Percentiles rank a stretch among this genome's conserved stretches.
Evolutionary conservation across 352 stramenopile genomes (phyloP).

Genomic region (Phytophthora aleatoria): DNA sequence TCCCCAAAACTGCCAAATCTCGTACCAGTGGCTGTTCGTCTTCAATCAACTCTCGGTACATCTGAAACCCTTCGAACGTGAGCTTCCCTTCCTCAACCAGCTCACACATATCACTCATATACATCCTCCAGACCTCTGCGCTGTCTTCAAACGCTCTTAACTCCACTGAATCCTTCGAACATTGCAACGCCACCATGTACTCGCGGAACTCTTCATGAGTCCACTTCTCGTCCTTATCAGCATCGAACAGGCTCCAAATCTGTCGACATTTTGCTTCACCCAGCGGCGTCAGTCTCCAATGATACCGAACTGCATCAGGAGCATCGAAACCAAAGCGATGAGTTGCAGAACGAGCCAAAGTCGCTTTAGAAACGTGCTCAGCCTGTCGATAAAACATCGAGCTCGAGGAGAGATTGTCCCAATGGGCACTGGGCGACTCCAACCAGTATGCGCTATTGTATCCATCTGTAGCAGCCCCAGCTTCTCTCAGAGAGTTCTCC

Average conservation of each 20-base stretch:
- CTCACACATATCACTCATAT: slow-evolving; percentile 61
- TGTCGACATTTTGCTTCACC: slow-evolving; percentile 51
- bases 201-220: slow-evolving; percentile 65
- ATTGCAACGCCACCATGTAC: slow-evolving; percentile 53
- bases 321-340: slow-evolving; percentile 57
- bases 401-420: slow-evolving; percentile 16
- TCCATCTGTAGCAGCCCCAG: slow-evolving; percentile 53
- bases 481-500: slow-evolving; percentile 46
- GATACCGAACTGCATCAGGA: slow-evolving; percentile 31
- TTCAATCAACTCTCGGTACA: slow-evolving; percentile 59
- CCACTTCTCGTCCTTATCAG: slow-evolving; percentile 57
- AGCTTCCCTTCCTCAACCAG: slow-evolving; percentile 42
- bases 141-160: slow-evolving; percentile 42
- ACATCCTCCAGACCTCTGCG: slow-evolving; percentile 67
- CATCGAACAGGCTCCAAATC: slow-evolving; percentile 63
- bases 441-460: slow-evolving; percentile 65
- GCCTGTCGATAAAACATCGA: slow-evolving; percentile 43
- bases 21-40: slow-evolving; percentile 37
- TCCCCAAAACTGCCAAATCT: slow-evolving; percentile 48
- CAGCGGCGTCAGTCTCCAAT: slow-evolving; percentile 51
- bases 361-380: slow-evolving; percentile 18
- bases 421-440: slow-evolving; percentile 26
- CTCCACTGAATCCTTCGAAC: slow-evolving; percentile 17
- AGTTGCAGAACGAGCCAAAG: slow-evolving; percentile 22
- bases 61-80: slow-evolving; percentile 64